These are phyloP conservation scores for Fusarium nodosum DNA, from an alignment of 2,329 filamentous ascomycete species.

Conservation along the genomic window DNA sequence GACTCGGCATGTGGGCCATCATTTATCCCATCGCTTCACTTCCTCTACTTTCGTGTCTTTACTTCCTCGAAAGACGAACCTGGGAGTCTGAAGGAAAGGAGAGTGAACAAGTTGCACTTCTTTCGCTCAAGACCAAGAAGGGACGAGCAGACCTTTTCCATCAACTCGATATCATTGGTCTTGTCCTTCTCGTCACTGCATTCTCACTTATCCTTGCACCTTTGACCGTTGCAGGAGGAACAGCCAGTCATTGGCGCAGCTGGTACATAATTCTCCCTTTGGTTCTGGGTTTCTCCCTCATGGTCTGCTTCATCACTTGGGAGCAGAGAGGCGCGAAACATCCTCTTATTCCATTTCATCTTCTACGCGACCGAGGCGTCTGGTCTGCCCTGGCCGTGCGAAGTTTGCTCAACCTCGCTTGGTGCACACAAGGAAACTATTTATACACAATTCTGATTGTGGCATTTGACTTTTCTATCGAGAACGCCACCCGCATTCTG, in stretches of 20 bases:
- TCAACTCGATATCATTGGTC: constrained; percentile 66
- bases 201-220: constrained; percentile 64
- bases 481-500: constrained; percentile 67
- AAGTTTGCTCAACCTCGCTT: constrained; percentile 64
- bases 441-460: constrained; percentile 71
- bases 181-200: constrained; percentile 60
- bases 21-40: constrained; percentile 70
- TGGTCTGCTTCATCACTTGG: constrained; percentile 67
- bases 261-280: constrained; percentile 66
- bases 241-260: constrained; percentile 62
- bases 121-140: constrained; percentile 43
- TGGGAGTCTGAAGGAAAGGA: constrained; percentile 26
- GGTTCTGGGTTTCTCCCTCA: constrained; percentile 62
- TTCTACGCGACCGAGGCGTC: constrained; percentile 71
- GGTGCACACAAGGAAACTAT: constrained; percentile 71
- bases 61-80: constrained; percentile 51
- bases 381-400: constrained; percentile 71
- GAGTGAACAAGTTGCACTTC: neutral
- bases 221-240: constrained; percentile 68
- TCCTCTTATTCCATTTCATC: constrained; percentile 69
- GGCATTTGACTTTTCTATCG: constrained; percentile 68
- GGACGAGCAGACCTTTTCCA: constrained; percentile 64
- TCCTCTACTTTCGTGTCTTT: constrained; percentile 64
- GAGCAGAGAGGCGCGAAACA: constrained; percentile 62
- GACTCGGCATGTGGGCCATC: constrained; percentile 74